phyloP scores from a whole-genome alignment of 345 rosid genomes.

The Salix suchowensis region DNA sequence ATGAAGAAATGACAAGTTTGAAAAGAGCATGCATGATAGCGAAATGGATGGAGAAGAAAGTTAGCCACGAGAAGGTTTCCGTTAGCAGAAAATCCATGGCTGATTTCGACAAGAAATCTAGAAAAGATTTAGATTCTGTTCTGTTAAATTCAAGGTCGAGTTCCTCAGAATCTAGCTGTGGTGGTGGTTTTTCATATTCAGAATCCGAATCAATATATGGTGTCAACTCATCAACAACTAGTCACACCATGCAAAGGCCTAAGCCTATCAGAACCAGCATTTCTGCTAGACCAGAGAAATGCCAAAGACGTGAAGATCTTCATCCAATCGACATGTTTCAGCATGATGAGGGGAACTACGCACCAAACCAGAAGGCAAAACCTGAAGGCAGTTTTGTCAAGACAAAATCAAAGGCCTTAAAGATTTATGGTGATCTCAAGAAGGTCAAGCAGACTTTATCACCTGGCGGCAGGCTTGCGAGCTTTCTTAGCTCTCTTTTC shows the following conservation, averaged over 20 bases:
- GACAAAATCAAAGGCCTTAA: slow-evolving; percentile 25
- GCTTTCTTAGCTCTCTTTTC: slow-evolving; percentile 31
- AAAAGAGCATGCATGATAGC: slow-evolving; percentile 34
- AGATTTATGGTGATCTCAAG: slow-evolving; percentile 31
- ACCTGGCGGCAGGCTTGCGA: slow-evolving; percentile 30
- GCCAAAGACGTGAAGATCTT: not conserved
- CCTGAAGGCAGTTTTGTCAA: slow-evolving; percentile 17
- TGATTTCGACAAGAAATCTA: slow-evolving; percentile 2
- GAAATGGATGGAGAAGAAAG: slow-evolving; percentile 51
- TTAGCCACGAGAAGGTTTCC: slow-evolving; percentile 11
- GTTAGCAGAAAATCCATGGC: slow-evolving; percentile 12
- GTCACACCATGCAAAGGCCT: slow-evolving; percentile 17
- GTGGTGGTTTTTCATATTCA: slow-evolving; percentile 25
- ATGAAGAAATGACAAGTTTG: slow-evolving; percentile 4
- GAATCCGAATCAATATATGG: slow-evolving; percentile 17
- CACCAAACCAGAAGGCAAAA: slow-evolving; percentile 11
- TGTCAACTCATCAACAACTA: slow-evolving; percentile 10
- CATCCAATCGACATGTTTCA: not conserved
- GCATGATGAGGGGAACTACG: not conserved
- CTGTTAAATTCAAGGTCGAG: slow-evolving; percentile 20
- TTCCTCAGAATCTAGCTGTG: slow-evolving; percentile 22
- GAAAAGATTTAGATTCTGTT: slow-evolving; percentile 11
- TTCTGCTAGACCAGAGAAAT: slow-evolving; percentile 7
- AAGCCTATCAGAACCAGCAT: slow-evolving; percentile 12
- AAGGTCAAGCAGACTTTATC: slow-evolving; percentile 30